Conservation (phyloP, 208 protist genomes). For the Wallacemonas collosoma region DNA sequence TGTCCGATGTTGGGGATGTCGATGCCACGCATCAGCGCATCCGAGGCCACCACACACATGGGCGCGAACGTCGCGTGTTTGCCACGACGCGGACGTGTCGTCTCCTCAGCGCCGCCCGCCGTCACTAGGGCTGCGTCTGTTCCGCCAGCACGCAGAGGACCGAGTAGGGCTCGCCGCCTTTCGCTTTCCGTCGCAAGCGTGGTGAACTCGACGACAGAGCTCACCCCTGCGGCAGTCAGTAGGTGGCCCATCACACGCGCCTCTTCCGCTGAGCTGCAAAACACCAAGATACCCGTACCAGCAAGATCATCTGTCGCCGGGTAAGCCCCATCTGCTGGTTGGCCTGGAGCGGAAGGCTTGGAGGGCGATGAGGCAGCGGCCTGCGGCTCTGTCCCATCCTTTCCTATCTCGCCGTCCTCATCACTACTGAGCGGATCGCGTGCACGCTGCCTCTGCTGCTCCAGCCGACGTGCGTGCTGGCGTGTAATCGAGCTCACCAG, state of each 20-base stretch:
- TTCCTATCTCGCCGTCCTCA: slow-evolving; percentile 21
- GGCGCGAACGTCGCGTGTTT: slow-evolving; percentile 16
- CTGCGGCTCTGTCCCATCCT: not conserved
- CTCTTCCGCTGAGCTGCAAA: slow-evolving; percentile 87
- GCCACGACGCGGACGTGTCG: not conserved
- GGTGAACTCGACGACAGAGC: slow-evolving; percentile 82
- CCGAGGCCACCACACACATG: slow-evolving; percentile 78
- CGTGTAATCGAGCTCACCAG: slow-evolving; percentile 36
- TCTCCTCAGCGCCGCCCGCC: slow-evolving; percentile 1
- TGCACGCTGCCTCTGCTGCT: not conserved
- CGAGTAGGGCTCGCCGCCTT: slow-evolving; percentile 69
- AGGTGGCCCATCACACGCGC: slow-evolving; percentile 89
- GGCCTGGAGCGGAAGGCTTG: no score
- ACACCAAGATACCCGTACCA: slow-evolving; percentile 76
- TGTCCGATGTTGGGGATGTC: slow-evolving; percentile 86
- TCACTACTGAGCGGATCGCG: slow-evolving; percentile 19
- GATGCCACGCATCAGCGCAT: slow-evolving; percentile 90
- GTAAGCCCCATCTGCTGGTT: slow-evolving; percentile 26
- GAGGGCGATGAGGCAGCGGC: no score
- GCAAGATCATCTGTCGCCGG: slow-evolving; percentile 53
- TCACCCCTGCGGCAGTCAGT: slow-evolving; percentile 69
- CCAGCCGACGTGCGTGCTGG: not conserved
- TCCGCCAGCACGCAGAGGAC: slow-evolving; percentile 17
- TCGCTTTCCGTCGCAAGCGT: slow-evolving; percentile 72
- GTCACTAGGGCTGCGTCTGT: not conserved